phyloP scores from a whole-genome alignment of 2,329 filamentous ascomycete genomes.

The Penicillium occitanis region DNA sequence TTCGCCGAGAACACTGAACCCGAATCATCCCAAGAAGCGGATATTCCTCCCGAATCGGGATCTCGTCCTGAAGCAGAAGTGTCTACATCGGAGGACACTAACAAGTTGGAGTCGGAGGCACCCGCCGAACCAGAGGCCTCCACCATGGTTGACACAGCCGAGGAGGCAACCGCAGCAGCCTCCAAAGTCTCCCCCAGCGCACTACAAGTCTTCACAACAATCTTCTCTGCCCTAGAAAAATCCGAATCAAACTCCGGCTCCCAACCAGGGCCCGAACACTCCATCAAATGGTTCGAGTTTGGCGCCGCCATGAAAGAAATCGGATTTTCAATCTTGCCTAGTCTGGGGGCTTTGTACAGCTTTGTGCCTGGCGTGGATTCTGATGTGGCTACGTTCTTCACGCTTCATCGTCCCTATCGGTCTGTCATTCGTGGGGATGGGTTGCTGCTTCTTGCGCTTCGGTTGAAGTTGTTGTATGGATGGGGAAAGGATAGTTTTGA shows the following conservation, averaged over 20 bases:
- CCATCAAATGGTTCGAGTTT: slow-evolving; percentile 1
- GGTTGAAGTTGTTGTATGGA: slow-evolving; percentile 9
- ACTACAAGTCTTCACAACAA: background rate
- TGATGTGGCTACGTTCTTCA: background rate
- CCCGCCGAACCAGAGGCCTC: background rate
- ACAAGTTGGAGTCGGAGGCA: too few species aligned
- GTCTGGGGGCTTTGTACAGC: background rate
- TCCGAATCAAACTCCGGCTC: background rate
- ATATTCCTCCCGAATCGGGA: background rate
- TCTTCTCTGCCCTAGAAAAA: background rate
- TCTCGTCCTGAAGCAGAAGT: background rate
- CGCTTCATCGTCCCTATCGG: slow-evolving; percentile 8
- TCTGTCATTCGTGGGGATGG: background rate
- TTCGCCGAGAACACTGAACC: background rate
- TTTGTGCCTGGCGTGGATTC: background rate
- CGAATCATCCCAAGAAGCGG: background rate
- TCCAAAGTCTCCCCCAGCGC: background rate
- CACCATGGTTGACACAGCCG: background rate
- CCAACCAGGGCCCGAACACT: background rate
- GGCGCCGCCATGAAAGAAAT: slow-evolving; percentile 5
- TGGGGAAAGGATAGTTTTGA: background rate
- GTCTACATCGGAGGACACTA: background rate
- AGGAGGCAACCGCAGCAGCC: background rate
- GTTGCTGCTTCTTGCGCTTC: background rate
- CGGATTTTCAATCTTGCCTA: background rate